Evolutionary conservation across 768 basidiomycete species (phyloP).

Genomic region (Daedalea quercina): DNA sequence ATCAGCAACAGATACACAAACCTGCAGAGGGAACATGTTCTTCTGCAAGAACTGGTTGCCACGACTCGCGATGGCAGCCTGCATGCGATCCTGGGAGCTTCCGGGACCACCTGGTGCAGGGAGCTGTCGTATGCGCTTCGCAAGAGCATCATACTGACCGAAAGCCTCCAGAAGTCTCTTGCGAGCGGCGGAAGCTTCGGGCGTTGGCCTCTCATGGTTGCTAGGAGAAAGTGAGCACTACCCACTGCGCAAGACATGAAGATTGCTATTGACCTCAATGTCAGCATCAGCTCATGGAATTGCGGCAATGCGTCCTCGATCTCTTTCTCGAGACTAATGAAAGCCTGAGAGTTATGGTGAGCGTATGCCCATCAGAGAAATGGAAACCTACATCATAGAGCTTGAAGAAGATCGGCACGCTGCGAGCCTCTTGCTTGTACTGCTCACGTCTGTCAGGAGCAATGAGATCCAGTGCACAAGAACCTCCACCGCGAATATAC

Average conservation of each 20-base stretch:
- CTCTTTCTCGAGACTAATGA: constrained; percentile 75
- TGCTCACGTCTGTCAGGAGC: constrained; percentile 59
- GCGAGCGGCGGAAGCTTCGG: constrained; percentile 62
- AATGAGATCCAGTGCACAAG: not conserved
- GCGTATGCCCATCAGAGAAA: not conserved
- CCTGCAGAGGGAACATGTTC: constrained; percentile 86
- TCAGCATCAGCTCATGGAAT: constrained; percentile 80
- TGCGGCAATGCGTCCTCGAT: constrained; percentile 85
- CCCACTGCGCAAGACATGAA: not conserved
- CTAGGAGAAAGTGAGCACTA: constrained; percentile 12
- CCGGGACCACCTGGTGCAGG: constrained; percentile 55
- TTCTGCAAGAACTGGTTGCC: constrained; percentile 81
- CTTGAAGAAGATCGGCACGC: constrained; percentile 54
- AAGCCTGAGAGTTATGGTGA: constrained; percentile 35
- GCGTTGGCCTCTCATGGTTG: constrained; percentile 47
- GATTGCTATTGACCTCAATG: constrained; percentile 48
- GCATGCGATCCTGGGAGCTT: constrained; percentile 78
- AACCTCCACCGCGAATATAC: constrained; percentile 30
- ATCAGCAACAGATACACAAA: constrained; percentile 14
- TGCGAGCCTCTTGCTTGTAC: constrained; percentile 56
- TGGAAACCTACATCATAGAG: constrained; percentile 56
- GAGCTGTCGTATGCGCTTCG: constrained; percentile 76
- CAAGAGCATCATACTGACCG: constrained; percentile 80
- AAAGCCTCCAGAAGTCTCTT: constrained; percentile 83
- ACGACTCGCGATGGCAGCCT: constrained; percentile 70